Evolutionary conservation across 495 filamentous ascomycete species (phyloP).

Genomic region (Gamarada debralockiae): DNA sequence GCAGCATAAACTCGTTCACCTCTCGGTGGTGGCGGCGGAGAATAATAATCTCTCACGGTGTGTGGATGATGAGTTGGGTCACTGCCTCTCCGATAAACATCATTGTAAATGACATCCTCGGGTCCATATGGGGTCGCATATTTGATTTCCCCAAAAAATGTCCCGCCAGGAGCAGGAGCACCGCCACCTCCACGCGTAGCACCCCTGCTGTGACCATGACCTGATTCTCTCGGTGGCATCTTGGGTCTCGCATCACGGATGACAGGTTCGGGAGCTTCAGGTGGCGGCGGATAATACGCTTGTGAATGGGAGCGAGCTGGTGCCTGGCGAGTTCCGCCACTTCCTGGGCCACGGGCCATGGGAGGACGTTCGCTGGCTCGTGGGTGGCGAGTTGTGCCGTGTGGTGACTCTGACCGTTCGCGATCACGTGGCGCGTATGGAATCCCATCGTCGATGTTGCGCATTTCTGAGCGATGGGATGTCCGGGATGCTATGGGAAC

Average conservation of each 20-base stretch:
- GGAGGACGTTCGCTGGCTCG: constrained; percentile 14
- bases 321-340: background rate
- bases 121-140: background rate
- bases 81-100: background rate
- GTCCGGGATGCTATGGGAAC: constrained; percentile 5
- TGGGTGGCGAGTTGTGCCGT: constrained; percentile 8
- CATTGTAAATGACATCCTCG: background rate
- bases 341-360: background rate
- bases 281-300: background rate
- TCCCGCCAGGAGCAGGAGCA: background rate
- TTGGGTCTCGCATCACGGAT: background rate
- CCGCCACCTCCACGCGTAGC: background rate
- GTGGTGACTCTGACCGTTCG: constrained; percentile 20
- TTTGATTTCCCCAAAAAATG: background rate
- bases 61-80: background rate
- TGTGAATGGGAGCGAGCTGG: background rate
- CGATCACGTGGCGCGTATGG: constrained; percentile 13
- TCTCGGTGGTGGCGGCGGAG: background rate
- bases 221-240: background rate
- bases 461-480: constrained; percentile 20
- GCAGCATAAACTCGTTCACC: background rate
- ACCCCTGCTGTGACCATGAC: background rate
- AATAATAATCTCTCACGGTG: background rate
- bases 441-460: constrained; percentile 13
- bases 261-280: background rate